Percentiles rank a stretch among this genome's conserved stretches.
Conservation (phyloP, 495 filamentous ascomycete genomes). For the Tuber aestivum region DNA sequence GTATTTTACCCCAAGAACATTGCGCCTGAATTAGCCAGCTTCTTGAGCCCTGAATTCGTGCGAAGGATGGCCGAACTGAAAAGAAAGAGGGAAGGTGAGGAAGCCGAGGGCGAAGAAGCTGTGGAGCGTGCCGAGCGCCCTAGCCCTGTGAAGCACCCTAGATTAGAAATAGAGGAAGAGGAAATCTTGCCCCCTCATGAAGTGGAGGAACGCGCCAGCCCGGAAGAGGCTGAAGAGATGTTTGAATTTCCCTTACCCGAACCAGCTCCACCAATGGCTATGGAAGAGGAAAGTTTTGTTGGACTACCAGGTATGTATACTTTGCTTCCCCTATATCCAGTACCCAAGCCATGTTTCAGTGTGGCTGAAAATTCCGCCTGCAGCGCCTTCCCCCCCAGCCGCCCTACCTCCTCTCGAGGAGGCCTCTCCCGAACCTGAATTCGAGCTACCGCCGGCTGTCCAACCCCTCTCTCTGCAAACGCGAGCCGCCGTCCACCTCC, state of each 20-base stretch:
- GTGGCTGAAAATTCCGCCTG: slow-evolving; percentile 12
- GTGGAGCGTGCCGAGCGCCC: slow-evolving; percentile 54
- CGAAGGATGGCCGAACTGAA: slow-evolving; percentile 75
- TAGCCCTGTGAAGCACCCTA: slow-evolving; percentile 35
- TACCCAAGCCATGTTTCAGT: background rate
- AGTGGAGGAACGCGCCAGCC: slow-evolving; percentile 45
- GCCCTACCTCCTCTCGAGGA: slow-evolving; percentile 19
- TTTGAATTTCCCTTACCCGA: slow-evolving; percentile 30
- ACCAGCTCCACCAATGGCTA: slow-evolving; percentile 10
- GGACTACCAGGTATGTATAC: background rate
- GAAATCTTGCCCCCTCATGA: slow-evolving; percentile 13
- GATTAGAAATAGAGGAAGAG: slow-evolving; percentile 30
- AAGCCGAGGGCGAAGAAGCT: slow-evolving; percentile 55
- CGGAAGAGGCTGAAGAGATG: slow-evolving; percentile 41
- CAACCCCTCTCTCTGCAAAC: slow-evolving; percentile 63
- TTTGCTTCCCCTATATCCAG: background rate
- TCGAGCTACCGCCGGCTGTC: slow-evolving; percentile 22
- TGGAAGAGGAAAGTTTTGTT: slow-evolving; percentile 12
- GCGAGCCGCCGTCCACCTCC: slow-evolving; percentile 89
- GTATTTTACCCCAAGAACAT: slow-evolving; percentile 51
- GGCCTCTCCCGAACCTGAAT: slow-evolving; percentile 22
- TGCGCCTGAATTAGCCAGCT: slow-evolving; percentile 80
- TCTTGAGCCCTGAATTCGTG: slow-evolving; percentile 76
- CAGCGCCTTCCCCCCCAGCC: slow-evolving; percentile 24
- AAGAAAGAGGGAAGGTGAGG: slow-evolving; percentile 83